Conservation (phyloP, 331 rosid genomes). For the Spiraea crenata region DNA sequence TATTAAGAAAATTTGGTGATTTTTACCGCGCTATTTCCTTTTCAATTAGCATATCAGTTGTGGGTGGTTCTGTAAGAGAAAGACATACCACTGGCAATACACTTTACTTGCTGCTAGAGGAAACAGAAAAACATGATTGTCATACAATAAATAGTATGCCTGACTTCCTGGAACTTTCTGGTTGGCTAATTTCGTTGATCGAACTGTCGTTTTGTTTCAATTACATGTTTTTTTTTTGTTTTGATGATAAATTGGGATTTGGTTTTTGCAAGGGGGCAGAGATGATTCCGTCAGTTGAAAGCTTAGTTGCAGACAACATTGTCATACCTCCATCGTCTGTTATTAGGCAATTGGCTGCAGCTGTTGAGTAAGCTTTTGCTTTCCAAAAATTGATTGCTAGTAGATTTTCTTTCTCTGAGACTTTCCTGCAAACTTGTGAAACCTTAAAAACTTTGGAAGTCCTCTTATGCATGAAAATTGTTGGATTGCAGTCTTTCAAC, state of each 20-base stretch:
- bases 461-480: neutral
- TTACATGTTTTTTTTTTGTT: constrained; percentile 8
- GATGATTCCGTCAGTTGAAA: constrained; percentile 66
- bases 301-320: constrained; percentile 53
- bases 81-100: neutral
- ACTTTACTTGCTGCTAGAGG: constrained; percentile 11
- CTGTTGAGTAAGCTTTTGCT: constrained; percentile 74
- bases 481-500: neutral
- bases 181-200: constrained; percentile 4
- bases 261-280: constrained; percentile 55
- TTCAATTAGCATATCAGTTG: neutral
- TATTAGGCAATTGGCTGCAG: constrained; percentile 79
- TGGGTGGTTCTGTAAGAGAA: neutral
- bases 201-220: constrained; percentile 7
- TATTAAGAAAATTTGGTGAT: neutral
- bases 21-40: neutral
- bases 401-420: constrained; percentile 15
- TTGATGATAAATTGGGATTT: constrained; percentile 30
- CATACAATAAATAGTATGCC: neutral
- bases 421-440: constrained; percentile 11
- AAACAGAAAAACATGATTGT: constrained; percentile 13
- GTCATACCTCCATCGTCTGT: constrained; percentile 75
- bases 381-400: constrained; percentile 7
- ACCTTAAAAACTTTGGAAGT: constrained; percentile 10
- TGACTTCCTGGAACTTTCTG: constrained; percentile 13